Base-by-base conservation (phyloP, 352 stramenopile genomes). In the Phytophthora fragariae region DNA sequence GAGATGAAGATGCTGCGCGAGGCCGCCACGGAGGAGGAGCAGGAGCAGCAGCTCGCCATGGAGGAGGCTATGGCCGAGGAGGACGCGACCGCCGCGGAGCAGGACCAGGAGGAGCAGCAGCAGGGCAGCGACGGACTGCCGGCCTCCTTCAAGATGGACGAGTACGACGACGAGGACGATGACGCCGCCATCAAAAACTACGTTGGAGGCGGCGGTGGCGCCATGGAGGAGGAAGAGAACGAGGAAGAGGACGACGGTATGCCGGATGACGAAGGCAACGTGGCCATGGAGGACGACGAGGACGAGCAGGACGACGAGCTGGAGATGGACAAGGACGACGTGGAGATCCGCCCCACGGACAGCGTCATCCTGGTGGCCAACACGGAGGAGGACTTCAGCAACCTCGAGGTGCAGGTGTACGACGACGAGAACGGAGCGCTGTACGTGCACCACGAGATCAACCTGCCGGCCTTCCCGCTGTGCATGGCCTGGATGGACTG, bases 401-500 rank as follows among this genome's bases (percentile, higher is more conserved):
- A 96, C 56, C 85, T 99, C 27, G 98, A 99, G 80, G 91, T 99
- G 65, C 97, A 99, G 68, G 93, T 99, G 5, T 99, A 99, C 81
- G 98, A 99, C 69, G 92, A 98, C 62, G 87, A 98, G 65, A 97
- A 91, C 10, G 97, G 96, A 8, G 98, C 98, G 68, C 79, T 99
- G 57, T 99, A 99, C 83, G 97, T 99, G 41, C 98, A 99, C 88
- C 98, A 99, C 85, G 98, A 99, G 79, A 99, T 99, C 82, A 97
- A 98, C 53, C 80, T 99, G 41, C 97, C 98, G 4, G 96, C 98
- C 15, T 99, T 99, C 79, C 98, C 98, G 27, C 84, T 99, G n/a
- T 98, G 89, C 67, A 73, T 99, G 33, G 96, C 96, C 7, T 99
- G 98, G 90, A 97, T 99, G 76, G 96, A 99, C 78, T 95, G 97